Evolutionary conservation across 2,329 filamentous ascomycete species (phyloP).

Genomic region (Phialophora chinensis): DNA sequence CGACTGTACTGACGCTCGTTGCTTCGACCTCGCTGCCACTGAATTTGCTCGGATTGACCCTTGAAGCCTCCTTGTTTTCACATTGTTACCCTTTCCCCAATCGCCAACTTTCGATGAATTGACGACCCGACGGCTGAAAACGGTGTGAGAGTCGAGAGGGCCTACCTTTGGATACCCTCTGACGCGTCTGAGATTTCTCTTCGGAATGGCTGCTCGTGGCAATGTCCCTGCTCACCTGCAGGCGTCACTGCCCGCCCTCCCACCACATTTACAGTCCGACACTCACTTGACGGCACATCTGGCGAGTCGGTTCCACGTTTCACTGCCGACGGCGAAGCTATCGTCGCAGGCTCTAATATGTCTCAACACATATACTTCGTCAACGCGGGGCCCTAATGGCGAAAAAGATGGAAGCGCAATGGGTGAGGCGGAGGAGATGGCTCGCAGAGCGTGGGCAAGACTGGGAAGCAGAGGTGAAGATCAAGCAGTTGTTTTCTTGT

Average conservation of each 20-base stretch:
- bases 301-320: conserved; percentile 78
- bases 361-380: conserved; percentile 92
- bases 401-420: conserved; percentile 89
- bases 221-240: conserved; percentile 69
- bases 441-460: conserved; percentile 81
- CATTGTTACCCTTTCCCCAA: not conserved
- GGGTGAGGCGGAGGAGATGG: conserved; percentile 90
- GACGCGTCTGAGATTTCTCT: conserved; percentile 9
- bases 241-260: conserved; percentile 84
- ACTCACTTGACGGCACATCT: conserved; percentile 59
- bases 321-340: conserved; percentile 82
- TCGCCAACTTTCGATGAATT: conserved; percentile 19
- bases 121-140: not conserved
- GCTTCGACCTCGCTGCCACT: not conserved
- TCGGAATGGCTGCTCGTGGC: conserved; percentile 51
- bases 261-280: conserved; percentile 67
- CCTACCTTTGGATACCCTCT: not conserved
- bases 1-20: conserved; percentile 18
- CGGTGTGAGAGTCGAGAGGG: conserved; percentile 14
- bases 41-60: not conserved
- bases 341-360: conserved; percentile 91
- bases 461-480: conserved; percentile 89
- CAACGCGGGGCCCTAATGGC: conserved; percentile 86
- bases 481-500: conserved; percentile 92
- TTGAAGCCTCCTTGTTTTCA: not conserved